Conservation (phyloP, 176 grass and related monocot genomes). For the Oryza meridionalis region DNA sequence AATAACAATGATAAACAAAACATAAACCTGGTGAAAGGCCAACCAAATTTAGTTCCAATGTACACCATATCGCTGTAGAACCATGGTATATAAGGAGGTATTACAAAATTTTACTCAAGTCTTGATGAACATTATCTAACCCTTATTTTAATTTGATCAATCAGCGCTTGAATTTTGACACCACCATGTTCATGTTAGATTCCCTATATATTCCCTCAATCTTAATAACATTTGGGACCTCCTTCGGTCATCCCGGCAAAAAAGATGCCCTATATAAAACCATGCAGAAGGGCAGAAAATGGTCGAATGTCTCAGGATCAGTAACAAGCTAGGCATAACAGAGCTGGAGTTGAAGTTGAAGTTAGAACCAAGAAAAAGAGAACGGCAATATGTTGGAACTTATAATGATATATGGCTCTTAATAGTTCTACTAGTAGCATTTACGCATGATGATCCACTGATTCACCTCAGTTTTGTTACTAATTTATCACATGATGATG, state of each 20-base stretch:
- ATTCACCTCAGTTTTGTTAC: neutral
- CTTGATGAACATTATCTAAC: neutral
- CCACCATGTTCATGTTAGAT: neutral
- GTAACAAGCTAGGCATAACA: neutral
- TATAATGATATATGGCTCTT: neutral
- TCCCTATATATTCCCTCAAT: neutral
- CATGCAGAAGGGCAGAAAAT: neutral
- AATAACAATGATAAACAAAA: slow-evolving; percentile 8
- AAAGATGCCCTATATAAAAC: neutral
- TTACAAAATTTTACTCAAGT: slow-evolving; percentile 7
- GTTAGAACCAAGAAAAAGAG: neutral
- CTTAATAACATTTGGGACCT: too few species aligned
- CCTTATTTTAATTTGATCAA: neutral
- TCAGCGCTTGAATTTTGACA: neutral
- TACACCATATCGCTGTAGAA: slow-evolving; percentile 12
- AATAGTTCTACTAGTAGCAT: neutral
- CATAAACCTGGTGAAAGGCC: neutral
- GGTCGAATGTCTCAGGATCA: neutral
- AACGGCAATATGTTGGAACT: neutral
- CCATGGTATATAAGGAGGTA: neutral
- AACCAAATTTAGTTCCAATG: slow-evolving; percentile 11
- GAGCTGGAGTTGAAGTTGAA: neutral
- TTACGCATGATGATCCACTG: neutral
- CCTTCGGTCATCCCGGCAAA: too few species aligned
- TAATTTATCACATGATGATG: neutral